These are phyloP conservation scores for Kwoniella heveanensis DNA, from an alignment of 768 basidiomycete genomes.

Conservation along the genomic window DNA sequence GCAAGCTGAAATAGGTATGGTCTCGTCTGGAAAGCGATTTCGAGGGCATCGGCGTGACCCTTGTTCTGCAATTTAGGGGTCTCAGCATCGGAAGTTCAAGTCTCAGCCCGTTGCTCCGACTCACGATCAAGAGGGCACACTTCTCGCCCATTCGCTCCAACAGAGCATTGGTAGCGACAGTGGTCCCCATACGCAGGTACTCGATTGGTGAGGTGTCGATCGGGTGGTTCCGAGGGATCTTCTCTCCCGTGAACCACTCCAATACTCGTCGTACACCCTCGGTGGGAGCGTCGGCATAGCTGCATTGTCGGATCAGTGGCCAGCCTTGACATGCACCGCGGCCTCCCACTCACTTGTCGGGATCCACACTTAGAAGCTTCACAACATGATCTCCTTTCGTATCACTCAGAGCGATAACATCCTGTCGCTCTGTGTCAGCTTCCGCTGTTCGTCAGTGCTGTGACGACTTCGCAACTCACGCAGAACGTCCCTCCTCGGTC, in stretches of 20 bases:
- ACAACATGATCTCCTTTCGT: conserved; percentile 54
- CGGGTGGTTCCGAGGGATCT: conserved; percentile 67
- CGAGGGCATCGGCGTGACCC: conserved; percentile 37
- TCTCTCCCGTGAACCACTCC: conserved; percentile 70
- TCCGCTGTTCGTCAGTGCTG: neutral
- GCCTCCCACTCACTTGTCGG: conserved; percentile 27
- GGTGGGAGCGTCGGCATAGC: conserved; percentile 82
- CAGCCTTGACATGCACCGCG: neutral
- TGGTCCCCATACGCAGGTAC: conserved; percentile 47
- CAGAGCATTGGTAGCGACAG: conserved; percentile 44
- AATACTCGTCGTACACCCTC: conserved; percentile 86
- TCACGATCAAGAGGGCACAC: conserved; percentile 40
- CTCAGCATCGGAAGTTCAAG: conserved; percentile 72
- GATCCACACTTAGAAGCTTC: conserved; percentile 32
- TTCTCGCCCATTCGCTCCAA: conserved; percentile 42
- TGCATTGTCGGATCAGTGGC: conserved; percentile 50
- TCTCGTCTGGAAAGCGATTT: conserved; percentile 57
- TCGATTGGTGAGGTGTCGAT: conserved; percentile 58
- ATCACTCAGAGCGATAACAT: conserved; percentile 35
- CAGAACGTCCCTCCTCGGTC: conserved; percentile 80
- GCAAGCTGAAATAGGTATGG: conserved; percentile 73
- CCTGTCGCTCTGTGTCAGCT: conserved; percentile 58
- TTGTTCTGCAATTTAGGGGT: conserved; percentile 60
- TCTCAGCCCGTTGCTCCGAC: no score
- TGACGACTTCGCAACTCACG: conserved; percentile 69